These are phyloP conservation scores for Silene latifolia DNA, from an alignment of 148 eudicot species.

Conservation along the genomic window DNA sequence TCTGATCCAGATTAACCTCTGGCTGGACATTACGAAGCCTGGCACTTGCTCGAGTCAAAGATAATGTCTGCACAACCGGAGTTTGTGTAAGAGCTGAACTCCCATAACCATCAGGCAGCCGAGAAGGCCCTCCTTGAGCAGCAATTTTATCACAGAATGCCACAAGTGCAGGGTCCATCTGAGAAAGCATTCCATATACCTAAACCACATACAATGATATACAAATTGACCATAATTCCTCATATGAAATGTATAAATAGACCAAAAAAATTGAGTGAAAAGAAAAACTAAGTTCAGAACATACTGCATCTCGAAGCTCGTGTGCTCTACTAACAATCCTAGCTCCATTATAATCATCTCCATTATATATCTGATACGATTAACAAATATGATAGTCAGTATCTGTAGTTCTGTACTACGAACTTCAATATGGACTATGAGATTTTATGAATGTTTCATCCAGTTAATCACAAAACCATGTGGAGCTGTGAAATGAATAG, in stretches of 20 bases:
- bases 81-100: conserved; percentile 43
- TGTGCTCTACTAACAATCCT: conserved; percentile 97
- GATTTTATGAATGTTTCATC: background rate
- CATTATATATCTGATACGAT: conserved; percentile 68
- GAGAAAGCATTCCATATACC: conserved; percentile 99
- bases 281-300: conserved; percentile 17
- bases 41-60: conserved; percentile 88
- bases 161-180: conserved; percentile 91
- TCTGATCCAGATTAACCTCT: conserved; percentile 76
- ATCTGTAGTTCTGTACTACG: background rate
- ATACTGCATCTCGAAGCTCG: conserved; percentile 94
- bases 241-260: background rate
- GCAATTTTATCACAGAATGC: conserved; percentile 91
- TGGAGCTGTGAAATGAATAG: background rate
- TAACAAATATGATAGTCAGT: conserved; percentile 12
- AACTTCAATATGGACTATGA: background rate
- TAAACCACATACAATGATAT: conserved; percentile 25
- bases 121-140: conserved; percentile 80
- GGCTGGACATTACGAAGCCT: conserved; percentile 96
- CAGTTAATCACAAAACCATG: background rate
- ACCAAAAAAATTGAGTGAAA: background rate
- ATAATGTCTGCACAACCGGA: conserved; percentile 67
- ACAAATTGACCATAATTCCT: conserved; percentile 3
- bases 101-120: conserved; percentile 67
- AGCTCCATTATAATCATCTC: conserved; percentile 98